Percentiles rank a stretch among this genome's conserved stretches.
Evolutionary conservation across 306 rosid species (phyloP).

Genomic region (Canavalia gladiata): DNA sequence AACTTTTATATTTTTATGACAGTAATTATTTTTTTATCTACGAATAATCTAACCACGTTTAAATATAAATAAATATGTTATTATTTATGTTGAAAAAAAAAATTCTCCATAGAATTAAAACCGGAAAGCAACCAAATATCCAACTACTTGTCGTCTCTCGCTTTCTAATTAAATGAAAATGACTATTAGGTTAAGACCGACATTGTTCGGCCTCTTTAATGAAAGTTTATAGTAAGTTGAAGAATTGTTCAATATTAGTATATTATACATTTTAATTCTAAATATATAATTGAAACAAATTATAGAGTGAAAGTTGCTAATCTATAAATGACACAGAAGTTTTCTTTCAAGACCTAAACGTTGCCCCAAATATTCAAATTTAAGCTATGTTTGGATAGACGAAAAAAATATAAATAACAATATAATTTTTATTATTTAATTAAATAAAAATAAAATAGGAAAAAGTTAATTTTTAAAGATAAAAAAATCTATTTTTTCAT

Average conservation of each 20-base stretch:
- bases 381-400: background rate
- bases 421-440: too few relatives aligned
- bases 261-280: background rate
- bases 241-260: background rate
- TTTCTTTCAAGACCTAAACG: background rate
- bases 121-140: constrained; percentile 1
- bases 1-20: too few relatives aligned
- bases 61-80: too few relatives aligned
- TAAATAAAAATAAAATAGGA: too few relatives aligned
- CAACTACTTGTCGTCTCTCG: constrained; percentile 8
- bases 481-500: too few relatives aligned
- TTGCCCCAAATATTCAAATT: constrained; percentile 38
- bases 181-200: constrained; percentile 12
- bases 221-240: background rate
- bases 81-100: too few relatives aligned
- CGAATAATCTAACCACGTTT: too few relatives aligned
- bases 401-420: too few relatives aligned
- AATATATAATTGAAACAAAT: background rate
- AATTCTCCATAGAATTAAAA: background rate
- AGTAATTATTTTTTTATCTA: too few relatives aligned
- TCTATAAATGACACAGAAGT: background rate
- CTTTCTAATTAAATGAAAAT: constrained; percentile 22
- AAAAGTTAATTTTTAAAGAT: too few relatives aligned
- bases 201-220: background rate
- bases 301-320: background rate